Conservation (phyloP, 768 basidiomycete species). For the Cystoderma amianthinum region DNA sequence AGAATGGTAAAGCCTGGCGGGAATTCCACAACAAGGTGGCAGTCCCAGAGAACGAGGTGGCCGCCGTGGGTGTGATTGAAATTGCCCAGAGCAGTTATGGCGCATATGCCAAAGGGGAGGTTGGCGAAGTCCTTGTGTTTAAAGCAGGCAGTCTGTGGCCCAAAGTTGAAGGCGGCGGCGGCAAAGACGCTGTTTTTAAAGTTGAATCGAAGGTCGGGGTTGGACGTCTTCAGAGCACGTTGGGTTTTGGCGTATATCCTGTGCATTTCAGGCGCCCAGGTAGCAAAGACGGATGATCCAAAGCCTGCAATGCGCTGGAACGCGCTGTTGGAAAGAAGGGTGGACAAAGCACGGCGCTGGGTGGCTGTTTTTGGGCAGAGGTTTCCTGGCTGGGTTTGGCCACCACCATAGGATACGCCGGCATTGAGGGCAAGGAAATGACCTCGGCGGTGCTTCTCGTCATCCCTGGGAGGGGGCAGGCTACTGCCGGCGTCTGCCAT, state of each 20-base stretch:
- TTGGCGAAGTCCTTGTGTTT: constrained; percentile 17
- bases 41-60: constrained; percentile 17
- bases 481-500: constrained; percentile 4
- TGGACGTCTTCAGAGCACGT: constrained; percentile 2
- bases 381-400: constrained; percentile 12
- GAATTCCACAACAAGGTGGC: constrained; percentile 14
- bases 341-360: not conserved
- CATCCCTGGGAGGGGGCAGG: constrained; percentile 1
- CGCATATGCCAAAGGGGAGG: constrained; percentile 12
- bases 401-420: constrained; percentile 20
- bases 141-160: constrained; percentile 1
- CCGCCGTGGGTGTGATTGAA: constrained; percentile 14
- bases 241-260: constrained; percentile 8
- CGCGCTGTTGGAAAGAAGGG: constrained; percentile 1
- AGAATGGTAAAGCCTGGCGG: constrained; percentile 10
- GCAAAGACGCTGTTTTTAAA: constrained; percentile 21
- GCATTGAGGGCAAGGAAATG: constrained; percentile 9
- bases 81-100: constrained; percentile 16
- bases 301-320: constrained; percentile 13
- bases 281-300: constrained; percentile 11
- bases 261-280: constrained; percentile 15
- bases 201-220: constrained; percentile 9
- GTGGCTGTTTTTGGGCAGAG: constrained; percentile 1
- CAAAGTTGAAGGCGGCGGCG: constrained; percentile 19
- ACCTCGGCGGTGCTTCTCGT: constrained; percentile 12